These are phyloP conservation scores for Sphagnum tenellum DNA, from an alignment of 225 moss, liverwort and hornwort genomes.

Conservation along the genomic window DNA sequence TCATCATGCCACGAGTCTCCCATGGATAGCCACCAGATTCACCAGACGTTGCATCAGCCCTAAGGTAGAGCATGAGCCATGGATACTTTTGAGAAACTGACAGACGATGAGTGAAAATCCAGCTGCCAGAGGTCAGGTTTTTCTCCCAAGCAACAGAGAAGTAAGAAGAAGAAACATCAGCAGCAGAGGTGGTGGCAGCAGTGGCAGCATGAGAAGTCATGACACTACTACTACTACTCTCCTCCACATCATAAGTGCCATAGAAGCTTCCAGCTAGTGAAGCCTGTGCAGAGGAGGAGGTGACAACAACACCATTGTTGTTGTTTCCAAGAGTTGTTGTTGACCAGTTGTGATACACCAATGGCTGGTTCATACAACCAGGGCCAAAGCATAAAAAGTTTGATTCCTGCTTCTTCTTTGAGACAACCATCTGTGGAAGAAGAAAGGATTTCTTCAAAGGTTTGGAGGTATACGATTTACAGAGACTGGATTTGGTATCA, in stretches of 20 bases:
- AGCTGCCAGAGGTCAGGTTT: conserved; percentile 46
- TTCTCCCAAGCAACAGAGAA: conserved; percentile 78
- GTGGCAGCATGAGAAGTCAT: too few species aligned
- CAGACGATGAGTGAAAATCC: conserved; percentile 69
- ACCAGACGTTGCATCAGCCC: conserved; percentile 70
- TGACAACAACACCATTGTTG: not conserved
- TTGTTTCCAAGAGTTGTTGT: too few species aligned
- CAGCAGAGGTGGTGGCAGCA: not conserved
- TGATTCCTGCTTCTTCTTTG: conserved; percentile 8
- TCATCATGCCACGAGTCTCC: conserved; percentile 88
- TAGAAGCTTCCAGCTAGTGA: conserved; percentile 54
- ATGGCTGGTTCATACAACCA: conserved; percentile 90
- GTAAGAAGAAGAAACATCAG: conserved; percentile 30
- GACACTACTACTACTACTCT: too few species aligned
- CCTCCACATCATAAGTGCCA: conserved; percentile 67
- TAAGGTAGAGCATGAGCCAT: conserved; percentile 87
- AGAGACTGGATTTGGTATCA: conserved; percentile 46
- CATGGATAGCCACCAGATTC: conserved; percentile 86
- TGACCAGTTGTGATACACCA: conserved; percentile 51
- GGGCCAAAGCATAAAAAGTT: conserved; percentile 69
- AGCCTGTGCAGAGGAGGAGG: not conserved
- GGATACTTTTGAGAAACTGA: conserved; percentile 65
- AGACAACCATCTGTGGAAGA: not conserved
- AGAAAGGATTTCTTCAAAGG: not conserved
- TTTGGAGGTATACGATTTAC: conserved; percentile 33